Base-by-base conservation (phyloP, 2,329 filamentous ascomycete species). In the Metarhizium album region DNA sequence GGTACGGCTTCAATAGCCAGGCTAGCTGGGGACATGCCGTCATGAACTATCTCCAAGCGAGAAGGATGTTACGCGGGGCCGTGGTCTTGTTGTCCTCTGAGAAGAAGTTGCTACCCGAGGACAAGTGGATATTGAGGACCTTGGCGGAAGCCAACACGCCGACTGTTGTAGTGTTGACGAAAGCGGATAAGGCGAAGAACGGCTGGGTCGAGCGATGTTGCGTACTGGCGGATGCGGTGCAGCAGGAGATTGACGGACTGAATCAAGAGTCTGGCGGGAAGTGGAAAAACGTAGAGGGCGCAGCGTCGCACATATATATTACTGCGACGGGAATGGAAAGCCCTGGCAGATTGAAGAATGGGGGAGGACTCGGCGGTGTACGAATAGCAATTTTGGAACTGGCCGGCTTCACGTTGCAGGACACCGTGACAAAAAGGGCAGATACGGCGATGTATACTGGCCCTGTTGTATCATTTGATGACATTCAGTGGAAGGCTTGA, bases 81-180 rank as follows among this genome's bases (percentile, higher is more conserved):
- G 67, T 82, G 8, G 54, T 82, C 45, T 63, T 82, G 37, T 64
- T 82, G 16, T 75, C 79, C 29, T 72, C 73, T 3, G 71, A 78
- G 51, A 76, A 78, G 45, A 73, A 71, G 14, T 63, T 79, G 2
- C 74, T 76, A 54, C 61, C 66, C 22, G 69, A 68, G 46, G 78
- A 82, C 57, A 60, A 62, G 13, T 67, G 70, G 63, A 67, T 76
- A 53, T 60, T 82, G 33, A 61, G 66, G 51, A 62, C 75, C 43
- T 65, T 82, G 55, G 66, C 73, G 47, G 63, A 70, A 46, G 66
- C 69, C 3, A 68, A 69, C 9, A 67, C 74, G 29, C 66, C 67
- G 48, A 77, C 75, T 1, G 59, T 71, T 6, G 70, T 80, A 1
- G 70, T 80, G 4, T 60, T 82, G 46, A 82, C 79, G 11, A 80